Base-by-base conservation (phyloP, 108 stramenopile species). In the Epithemia pelagica region DNA sequence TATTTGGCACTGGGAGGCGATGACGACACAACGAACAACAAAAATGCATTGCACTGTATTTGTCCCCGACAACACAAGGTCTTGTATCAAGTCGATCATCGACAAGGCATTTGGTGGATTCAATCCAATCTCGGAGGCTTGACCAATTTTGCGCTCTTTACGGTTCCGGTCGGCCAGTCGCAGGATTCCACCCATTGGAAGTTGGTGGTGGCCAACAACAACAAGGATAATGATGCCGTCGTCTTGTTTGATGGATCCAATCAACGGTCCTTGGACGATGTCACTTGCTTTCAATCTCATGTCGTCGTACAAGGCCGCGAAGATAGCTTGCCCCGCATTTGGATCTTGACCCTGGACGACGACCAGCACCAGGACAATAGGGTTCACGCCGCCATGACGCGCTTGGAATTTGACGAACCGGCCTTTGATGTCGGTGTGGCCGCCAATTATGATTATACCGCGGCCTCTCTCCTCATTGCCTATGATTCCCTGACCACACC, bases 401-500 rank as follows among this genome's bases (percentile, higher is more conserved):
- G 68, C 52, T 69, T 90, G 15, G 77, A 77, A 58, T 91, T 94
- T 65, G 75, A 81, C 24, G 97, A 96, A 55, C 68, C 75, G 37
- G 88, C 90, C 0, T 93, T 88, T 73, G 75, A 87, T 37, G 83
- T 86, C 19, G 68, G 79, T 24, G 30, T 85, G 23, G 78, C 78
- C 25, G 61, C 62, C 7, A 91, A 95, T 72, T 64, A 65, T 27
- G 88, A 90, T 31, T 95, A 68, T 65, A 76, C 90, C 59, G 69
- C 88, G 20, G 75, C 79, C 18, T 72, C 65, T 22, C 73, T 98
- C 37, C 69, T 89, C 2, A 67, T 96, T 58, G 46, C 28, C 25
- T 98, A 97, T 70, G 83, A 85, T 64, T 91, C 90, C n/a, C 60
- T 95, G 58, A 68, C 90, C 32, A 92, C 96, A 5, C 94, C 96